These are phyloP conservation scores for Omphalea diandra DNA, from an alignment of 441 rosid species.

Conservation along the genomic window DNA sequence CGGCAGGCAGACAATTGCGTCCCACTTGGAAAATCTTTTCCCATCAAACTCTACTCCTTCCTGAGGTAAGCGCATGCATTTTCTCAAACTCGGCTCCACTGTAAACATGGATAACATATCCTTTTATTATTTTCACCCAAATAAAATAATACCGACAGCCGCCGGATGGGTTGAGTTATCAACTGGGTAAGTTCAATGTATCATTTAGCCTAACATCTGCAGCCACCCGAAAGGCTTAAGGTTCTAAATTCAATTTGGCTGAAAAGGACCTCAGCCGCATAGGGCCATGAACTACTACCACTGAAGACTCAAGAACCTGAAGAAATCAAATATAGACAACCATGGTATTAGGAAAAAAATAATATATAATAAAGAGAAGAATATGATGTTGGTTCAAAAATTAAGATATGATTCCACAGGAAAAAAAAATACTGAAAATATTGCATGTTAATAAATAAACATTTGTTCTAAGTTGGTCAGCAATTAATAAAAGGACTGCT, in stretches of 20 bases:
- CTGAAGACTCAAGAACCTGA: neutral
- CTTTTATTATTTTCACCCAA: no score
- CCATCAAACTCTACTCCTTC: no score
- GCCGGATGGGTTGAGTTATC: neutral
- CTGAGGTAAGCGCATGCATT: no score
- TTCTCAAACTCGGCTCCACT: no score
- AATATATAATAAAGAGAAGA: neutral
- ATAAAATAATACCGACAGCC: neutral
- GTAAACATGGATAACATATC: no score
- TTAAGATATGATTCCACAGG: neutral
- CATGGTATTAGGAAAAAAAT: neutral
- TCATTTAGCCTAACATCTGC: neutral
- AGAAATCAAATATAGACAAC: neutral
- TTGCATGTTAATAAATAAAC: no score
- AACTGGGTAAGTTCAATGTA: neutral
- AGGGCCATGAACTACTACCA: neutral
- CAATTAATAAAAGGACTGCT: neutral
- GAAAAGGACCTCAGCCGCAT: constrained; percentile 1
- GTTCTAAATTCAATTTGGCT: neutral
- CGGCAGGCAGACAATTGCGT: neutral
- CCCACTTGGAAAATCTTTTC: neutral
- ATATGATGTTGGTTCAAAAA: neutral
- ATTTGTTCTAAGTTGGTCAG: neutral
- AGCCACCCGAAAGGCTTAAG: neutral
- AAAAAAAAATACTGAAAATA: no score